phyloP scores from a whole-genome alignment of 495 filamentous ascomycete species.

The Cercophora scortea region DNA sequence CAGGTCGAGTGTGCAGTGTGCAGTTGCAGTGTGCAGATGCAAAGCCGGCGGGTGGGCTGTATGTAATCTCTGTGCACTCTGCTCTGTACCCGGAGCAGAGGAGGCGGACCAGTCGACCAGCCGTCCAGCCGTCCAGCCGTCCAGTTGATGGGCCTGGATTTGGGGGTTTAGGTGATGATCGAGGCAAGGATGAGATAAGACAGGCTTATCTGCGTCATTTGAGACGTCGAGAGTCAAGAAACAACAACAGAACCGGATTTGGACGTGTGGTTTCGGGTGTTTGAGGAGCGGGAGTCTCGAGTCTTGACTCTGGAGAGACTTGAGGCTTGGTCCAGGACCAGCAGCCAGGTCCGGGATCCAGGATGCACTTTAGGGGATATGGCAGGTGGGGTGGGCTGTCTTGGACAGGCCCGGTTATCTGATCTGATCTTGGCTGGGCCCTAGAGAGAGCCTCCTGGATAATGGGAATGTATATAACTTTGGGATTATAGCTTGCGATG shows the following conservation, averaged over 20 bases:
- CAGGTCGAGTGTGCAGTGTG: no score
- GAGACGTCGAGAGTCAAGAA: slow-evolving; percentile 4
- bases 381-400: neutral
- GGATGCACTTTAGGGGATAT: neutral
- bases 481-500: no score
- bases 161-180: slow-evolving; percentile 38
- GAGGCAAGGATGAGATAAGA: slow-evolving; percentile 46
- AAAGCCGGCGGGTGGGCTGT: no score
- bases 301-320: no score
- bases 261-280: neutral
- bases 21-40: no score
- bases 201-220: slow-evolving; percentile 47
- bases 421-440: no score
- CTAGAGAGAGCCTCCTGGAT: no score
- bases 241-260: neutral
- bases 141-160: slow-evolving; percentile 9
- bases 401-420: neutral
- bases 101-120: slow-evolving; percentile 3
- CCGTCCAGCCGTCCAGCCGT: neutral
- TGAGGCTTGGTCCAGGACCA: neutral
- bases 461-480: no score
- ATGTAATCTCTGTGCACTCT: neutral
- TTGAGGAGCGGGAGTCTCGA: neutral
- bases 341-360: neutral
- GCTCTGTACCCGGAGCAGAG: slow-evolving; percentile 1